phyloP scores from a whole-genome alignment of 257 asterid genomes.

The Ajuga chamaepitys region DNA sequence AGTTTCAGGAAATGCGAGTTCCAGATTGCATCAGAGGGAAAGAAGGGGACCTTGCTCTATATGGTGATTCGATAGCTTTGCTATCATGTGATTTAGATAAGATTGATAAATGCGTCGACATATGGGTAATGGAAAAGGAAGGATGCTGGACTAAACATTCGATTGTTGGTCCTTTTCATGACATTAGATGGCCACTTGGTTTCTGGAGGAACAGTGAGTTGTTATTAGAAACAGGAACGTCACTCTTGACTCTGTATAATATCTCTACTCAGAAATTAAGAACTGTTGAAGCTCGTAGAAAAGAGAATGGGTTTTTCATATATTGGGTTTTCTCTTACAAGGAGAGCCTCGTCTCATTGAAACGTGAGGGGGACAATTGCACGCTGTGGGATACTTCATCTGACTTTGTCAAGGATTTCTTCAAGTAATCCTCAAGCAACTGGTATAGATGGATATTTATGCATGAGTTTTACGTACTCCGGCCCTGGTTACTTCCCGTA shows the following conservation, averaged over 20 bases:
- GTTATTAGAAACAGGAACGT: conserved; percentile 26
- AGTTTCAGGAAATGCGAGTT: conserved; percentile 21
- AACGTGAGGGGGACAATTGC: conserved; percentile 18
- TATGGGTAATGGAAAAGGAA: conserved; percentile 36
- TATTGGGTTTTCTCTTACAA: conserved; percentile 32
- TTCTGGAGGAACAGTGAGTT: conserved; percentile 30
- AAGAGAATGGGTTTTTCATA: conserved; percentile 26
- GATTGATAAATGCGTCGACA: conserved; percentile 14
- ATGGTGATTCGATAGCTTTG: conserved; percentile 29
- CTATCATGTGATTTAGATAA: conserved; percentile 20
- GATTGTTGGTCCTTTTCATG: conserved; percentile 28
- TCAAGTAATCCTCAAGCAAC: conserved; percentile 7
- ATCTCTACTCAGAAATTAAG: conserved; percentile 16
- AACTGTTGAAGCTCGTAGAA: conserved; percentile 20
- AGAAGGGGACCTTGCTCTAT: conserved; percentile 31
- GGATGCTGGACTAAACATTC: conserved; percentile 29
- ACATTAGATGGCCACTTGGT: conserved; percentile 36
- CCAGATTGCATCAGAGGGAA: conserved; percentile 18
- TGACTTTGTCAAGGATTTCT: conserved; percentile 25
- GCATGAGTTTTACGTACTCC: neutral
- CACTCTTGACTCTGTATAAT: conserved; percentile 17
- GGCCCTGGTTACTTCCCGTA: too few relatives aligned
- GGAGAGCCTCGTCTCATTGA: conserved; percentile 37
- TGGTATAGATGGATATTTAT: neutral
- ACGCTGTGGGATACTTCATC: conserved; percentile 27